Evolutionary conservation across 192 early-diverging fungal species (phyloP).

Genomic region (Lobosporangium transversale): DNA sequence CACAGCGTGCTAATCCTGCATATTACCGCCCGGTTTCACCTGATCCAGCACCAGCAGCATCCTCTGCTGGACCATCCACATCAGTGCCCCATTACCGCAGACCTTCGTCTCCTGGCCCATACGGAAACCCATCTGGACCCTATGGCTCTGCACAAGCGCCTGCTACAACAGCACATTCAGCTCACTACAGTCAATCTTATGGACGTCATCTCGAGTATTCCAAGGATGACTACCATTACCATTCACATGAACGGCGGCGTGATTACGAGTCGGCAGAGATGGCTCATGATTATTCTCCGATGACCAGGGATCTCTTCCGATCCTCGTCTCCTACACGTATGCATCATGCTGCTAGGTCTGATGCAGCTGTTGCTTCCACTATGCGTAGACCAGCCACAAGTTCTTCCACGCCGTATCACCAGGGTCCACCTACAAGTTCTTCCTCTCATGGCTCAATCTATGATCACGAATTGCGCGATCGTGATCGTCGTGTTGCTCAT

Average conservation of each 20-base stretch:
- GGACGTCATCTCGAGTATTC: slow-evolving; percentile 29
- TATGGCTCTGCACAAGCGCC: slow-evolving; percentile 1
- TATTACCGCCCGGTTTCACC: slow-evolving; percentile 14
- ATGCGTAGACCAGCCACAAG: slow-evolving; percentile 10
- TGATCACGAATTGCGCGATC: slow-evolving; percentile 22
- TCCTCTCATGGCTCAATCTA: slow-evolving; percentile 17
- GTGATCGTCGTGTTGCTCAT: slow-evolving; percentile 26
- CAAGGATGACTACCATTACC: slow-evolving; percentile 31
- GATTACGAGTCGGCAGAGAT: slow-evolving; percentile 22
- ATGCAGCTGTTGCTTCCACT: background rate
- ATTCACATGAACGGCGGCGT: slow-evolving; percentile 17
- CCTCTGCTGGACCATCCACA: background rate
- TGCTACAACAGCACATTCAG: background rate
- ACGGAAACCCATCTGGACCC: background rate
- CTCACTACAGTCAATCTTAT: slow-evolving; percentile 27
- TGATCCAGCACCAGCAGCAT: slow-evolving; percentile 11
- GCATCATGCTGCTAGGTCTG: slow-evolving; percentile 2
- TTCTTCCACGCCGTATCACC: slow-evolving; percentile 1
- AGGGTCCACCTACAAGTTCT: background rate
- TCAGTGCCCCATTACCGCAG: slow-evolving; percentile 19
- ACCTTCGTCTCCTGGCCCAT: slow-evolving; percentile 14
- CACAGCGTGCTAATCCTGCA: background rate
- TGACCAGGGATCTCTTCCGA: slow-evolving; percentile 23
- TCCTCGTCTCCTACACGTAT: slow-evolving; percentile 25
- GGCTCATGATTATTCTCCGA: slow-evolving; percentile 30